Evolutionary conservation across 73 alveolate species (phyloP).

Genomic region (Paramecium octaurelia): DNA sequence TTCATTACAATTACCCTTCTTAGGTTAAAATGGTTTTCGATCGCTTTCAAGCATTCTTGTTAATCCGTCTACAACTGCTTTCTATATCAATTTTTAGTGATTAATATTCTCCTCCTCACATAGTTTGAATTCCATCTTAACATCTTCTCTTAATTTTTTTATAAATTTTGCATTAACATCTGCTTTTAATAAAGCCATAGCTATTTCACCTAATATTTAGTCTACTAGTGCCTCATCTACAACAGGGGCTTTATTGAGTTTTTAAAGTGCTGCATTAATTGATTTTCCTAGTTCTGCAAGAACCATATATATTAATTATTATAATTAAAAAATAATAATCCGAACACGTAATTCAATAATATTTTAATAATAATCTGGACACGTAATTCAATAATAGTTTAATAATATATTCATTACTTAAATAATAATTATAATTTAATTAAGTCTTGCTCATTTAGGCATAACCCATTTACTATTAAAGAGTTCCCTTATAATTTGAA

Average conservation of each 20-base stretch:
- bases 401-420: not conserved
- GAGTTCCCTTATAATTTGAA: not conserved
- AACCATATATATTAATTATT: slow-evolving; percentile 69
- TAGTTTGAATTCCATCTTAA: slow-evolving; percentile 81
- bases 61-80: slow-evolving; percentile 90
- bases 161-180: slow-evolving; percentile 93
- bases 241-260: slow-evolving; percentile 77
- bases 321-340: not conserved
- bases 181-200: slow-evolving; percentile 86
- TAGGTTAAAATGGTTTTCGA: slow-evolving; percentile 71
- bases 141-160: slow-evolving; percentile 81
- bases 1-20: slow-evolving; percentile 59
- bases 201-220: slow-evolving; percentile 78
- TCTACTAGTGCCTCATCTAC: slow-evolving; percentile 83
- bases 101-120: slow-evolving; percentile 77
- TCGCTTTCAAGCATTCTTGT: slow-evolving; percentile 83
- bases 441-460: not conserved
- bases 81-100: slow-evolving; percentile 84
- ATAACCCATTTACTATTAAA: not conserved
- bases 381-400: not conserved
- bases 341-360: not conserved
- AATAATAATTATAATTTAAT: not conserved
- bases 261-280: slow-evolving; percentile 75
- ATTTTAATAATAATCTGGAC: not conserved
- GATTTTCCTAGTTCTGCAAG: slow-evolving; percentile 86